Percentiles rank a stretch among this genome's conserved stretches.
Evolutionary conservation across 1,284 basidiomycete genomes (phyloP).

Genomic region (Kwoniella shivajii): DNA sequence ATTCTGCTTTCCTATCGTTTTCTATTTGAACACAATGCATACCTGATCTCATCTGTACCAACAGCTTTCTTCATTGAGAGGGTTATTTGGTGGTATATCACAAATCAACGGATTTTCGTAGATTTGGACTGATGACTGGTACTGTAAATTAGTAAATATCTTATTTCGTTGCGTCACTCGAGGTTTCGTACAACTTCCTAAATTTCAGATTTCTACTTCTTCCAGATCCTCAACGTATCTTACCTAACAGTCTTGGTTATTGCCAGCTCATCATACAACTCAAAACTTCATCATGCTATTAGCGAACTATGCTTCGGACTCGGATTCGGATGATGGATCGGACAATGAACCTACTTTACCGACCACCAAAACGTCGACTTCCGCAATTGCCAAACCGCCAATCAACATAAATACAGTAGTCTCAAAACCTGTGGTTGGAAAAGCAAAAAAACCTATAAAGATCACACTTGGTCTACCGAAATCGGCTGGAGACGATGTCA

Average conservation of each 20-base stretch:
- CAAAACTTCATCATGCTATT: conserved; percentile 36
- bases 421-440: neutral
- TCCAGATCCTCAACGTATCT: too few relatives aligned
- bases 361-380: neutral
- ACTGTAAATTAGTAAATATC: too few relatives aligned
- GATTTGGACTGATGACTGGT: too few relatives aligned
- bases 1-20: too few relatives aligned
- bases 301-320: conserved; percentile 52
- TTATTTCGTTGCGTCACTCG: too few relatives aligned
- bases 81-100: too few relatives aligned
- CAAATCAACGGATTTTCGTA: too few relatives aligned
- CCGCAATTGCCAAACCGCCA: conserved; percentile 1
- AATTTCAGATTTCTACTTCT: neutral
- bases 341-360: conserved; percentile 12
- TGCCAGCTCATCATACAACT: too few relatives aligned
- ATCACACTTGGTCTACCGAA: conserved; percentile 51
- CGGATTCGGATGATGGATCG: conserved; percentile 37
- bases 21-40: too few relatives aligned
- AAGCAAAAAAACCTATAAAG: conserved; percentile 41
- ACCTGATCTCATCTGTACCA: too few relatives aligned
- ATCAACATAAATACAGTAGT: neutral
- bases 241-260: too few relatives aligned
- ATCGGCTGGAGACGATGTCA: conserved; percentile 6
- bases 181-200: neutral
- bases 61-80: too few relatives aligned